Evolutionary conservation across 305 asterid genomes (phyloP), one percentile per base, ranked within the genome.

Genomic region (Fraxinus baroniana): DNA sequence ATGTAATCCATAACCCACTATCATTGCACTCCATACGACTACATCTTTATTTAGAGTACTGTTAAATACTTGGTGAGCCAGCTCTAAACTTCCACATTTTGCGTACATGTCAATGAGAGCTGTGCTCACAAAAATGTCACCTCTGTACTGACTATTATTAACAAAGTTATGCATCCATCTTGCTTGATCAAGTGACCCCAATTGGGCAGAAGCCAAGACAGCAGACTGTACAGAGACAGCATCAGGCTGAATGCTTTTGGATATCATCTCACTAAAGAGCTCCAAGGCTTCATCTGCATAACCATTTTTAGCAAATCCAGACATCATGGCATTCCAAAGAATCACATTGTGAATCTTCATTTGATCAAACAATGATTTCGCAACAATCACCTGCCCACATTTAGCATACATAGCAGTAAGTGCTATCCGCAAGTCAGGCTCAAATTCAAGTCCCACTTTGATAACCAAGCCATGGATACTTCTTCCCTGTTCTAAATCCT

Each of bases 301-400:
- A 5, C 93, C 95, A 28, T 83, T 90, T 86, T 91, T 93, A 12
- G 91, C 94, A 60, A 87, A 91, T 15, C 95, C 97, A 0, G 94
- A 90, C 44, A 93, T 91, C 91, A 93, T 87, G 73, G 91, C 87
- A 83, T 90, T 93, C 93, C 92, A 91, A 33, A 90, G 87, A 83
- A 91, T 85, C 73, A 91, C 91, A 70, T 87, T 79, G 1, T 41
- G 64, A 1, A 46, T 41, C 26, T 83, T 78, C 82, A 84, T 70
- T 68, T 83, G 86, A 73, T 90, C 88, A 41, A 93, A 91, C 80
- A 93, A 55, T 1, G 83, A 66, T 76, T 83, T 91, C 32, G 94
- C 92, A 73, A 81, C 82, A 86, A 64, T 73, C 66, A 88, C 84
- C 64, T 85, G 83, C 39, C 95, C 94, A 77, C 91, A 83, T 84